Conservation (phyloP, 225 moss, liverwort and hornwort species). For the Thuidium tamariscinum region DNA sequence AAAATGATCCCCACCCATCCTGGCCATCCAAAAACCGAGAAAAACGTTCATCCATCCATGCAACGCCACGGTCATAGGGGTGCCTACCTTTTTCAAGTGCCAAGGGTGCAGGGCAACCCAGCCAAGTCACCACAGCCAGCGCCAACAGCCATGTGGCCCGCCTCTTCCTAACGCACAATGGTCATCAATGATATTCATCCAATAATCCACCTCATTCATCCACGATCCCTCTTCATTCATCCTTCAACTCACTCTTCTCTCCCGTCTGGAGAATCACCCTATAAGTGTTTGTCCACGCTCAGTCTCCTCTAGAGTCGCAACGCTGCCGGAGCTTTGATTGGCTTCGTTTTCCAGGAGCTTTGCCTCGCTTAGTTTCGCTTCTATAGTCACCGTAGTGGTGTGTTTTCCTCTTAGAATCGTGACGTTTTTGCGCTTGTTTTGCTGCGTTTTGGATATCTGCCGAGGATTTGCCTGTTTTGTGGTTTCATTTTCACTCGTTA, state of each 20-base stretch:
- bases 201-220: not conserved
- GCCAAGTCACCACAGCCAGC: slow-evolving; percentile 18
- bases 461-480: not conserved
- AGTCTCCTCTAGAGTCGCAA: too few species aligned
- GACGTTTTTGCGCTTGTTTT: too few species aligned
- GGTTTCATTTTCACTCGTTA: not conserved
- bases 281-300: not conserved
- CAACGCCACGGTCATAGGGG: not conserved
- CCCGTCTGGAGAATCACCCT: not conserved
- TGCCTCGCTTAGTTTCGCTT: too few species aligned
- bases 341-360: not conserved
- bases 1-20: not conserved
- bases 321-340: not conserved
- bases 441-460: too few species aligned
- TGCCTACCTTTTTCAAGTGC: not conserved
- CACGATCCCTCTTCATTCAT: not conserved
- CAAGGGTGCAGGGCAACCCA: not conserved
- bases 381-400: not conserved
- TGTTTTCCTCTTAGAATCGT: too few species aligned
- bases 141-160: not conserved
- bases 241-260: not conserved
- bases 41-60: not conserved
- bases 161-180: not conserved
- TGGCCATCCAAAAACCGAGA: not conserved
- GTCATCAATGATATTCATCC: not conserved